phyloP scores from a whole-genome alignment of 805 yeast genomes.

The Myxozyma neglecta region DNA sequence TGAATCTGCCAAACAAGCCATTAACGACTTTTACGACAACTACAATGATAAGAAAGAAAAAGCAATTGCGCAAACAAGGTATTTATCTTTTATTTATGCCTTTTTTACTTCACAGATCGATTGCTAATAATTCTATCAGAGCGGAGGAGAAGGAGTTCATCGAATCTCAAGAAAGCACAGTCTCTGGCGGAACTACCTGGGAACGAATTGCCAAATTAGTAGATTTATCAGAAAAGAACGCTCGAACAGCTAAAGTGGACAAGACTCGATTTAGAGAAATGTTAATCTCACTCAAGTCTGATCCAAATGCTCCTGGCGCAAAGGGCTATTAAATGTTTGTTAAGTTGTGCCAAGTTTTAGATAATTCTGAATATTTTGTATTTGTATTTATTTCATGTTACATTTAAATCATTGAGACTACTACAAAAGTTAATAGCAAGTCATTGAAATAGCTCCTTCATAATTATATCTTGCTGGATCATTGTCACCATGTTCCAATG shows the following conservation, averaged over 20 bases:
- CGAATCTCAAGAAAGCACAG: constrained; percentile 64
- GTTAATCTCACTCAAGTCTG: constrained; percentile 64
- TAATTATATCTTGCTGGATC: no score
- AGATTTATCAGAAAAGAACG: constrained; percentile 47
- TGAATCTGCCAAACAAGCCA: constrained; percentile 73
- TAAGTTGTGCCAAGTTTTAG: background rate
- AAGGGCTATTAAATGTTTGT: constrained; percentile 53
- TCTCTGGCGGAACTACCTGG: constrained; percentile 54
- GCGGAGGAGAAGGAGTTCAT: constrained; percentile 70
- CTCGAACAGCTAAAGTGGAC: constrained; percentile 50
- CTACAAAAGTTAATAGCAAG: no score
- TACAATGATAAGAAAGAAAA: constrained; percentile 82
- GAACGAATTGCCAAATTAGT: constrained; percentile 58
- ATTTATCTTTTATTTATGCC: background rate
- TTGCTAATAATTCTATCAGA: constrained; percentile 11
- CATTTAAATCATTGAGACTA: no score
- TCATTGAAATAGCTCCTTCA: no score
- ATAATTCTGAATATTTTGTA: no score
- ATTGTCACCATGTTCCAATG: no score
- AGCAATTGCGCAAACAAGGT: constrained; percentile 58
- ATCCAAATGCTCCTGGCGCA: constrained; percentile 74
- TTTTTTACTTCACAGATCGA: background rate
- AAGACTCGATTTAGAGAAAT: constrained; percentile 69
- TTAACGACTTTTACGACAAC: constrained; percentile 89
- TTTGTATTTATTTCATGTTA: no score